Conservation (phyloP, 345 rosid genomes). For the Draba incana region DNA sequence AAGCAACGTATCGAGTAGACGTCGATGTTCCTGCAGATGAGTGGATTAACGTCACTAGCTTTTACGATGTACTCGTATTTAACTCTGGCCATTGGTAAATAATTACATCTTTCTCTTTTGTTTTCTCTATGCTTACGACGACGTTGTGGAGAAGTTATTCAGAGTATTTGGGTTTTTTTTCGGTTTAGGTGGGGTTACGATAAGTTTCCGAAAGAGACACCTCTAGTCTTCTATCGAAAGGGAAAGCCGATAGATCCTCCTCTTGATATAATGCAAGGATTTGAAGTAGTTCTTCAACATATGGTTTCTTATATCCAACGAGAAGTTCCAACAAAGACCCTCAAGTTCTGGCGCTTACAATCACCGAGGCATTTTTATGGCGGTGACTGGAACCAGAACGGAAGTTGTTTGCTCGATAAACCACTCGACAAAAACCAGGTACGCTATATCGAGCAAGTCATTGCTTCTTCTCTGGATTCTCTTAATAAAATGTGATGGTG, state of each 20-base stretch:
- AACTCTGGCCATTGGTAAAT: constrained; percentile 96
- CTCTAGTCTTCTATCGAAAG: constrained; percentile 72
- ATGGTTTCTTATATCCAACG: constrained; percentile 69
- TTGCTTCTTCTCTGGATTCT: not conserved
- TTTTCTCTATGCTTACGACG: not conserved
- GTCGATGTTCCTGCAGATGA: constrained; percentile 88
- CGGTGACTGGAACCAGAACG: constrained; percentile 96
- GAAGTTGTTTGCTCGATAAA: constrained; percentile 77
- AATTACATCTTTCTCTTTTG: not conserved
- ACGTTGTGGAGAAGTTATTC: constrained; percentile 18
- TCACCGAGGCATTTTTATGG: constrained; percentile 92
- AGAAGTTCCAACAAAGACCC: constrained; percentile 58
- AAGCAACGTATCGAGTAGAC: constrained; percentile 76
- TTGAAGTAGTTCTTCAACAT: constrained; percentile 71
- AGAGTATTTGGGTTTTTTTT: constrained; percentile 6
- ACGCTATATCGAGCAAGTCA: constrained; percentile 7
- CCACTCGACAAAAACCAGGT: constrained; percentile 79
- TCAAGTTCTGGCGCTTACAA: constrained; percentile 92
- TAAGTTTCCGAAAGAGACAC: constrained; percentile 86
- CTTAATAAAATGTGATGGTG: constrained; percentile 4
- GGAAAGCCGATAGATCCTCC: constrained; percentile 78
- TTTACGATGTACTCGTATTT: constrained; percentile 81
- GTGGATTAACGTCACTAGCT: constrained; percentile 67
- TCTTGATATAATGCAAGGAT: constrained; percentile 68
- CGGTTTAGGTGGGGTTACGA: constrained; percentile 86